A percentile compares a stretch with the other conserved stretches of the same genome.
Conservation (phyloP, 768 basidiomycete species). For the Ramaria sp. region DNA sequence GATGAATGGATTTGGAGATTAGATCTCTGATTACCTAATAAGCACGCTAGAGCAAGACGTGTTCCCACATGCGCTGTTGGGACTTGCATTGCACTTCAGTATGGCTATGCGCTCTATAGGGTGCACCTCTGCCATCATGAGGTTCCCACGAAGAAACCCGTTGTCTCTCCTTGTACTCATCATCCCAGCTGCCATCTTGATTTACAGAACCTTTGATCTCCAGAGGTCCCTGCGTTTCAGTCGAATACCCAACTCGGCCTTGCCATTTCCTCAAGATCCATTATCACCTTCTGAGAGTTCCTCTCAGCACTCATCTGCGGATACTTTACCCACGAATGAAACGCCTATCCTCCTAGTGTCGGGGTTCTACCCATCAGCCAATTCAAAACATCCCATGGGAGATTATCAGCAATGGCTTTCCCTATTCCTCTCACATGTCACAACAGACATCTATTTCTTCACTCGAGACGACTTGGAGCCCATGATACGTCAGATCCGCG, state of each 20-base stretch:
- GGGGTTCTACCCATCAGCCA: slow-evolving; percentile 39
- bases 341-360: slow-evolving; percentile 37
- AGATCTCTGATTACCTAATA: no score
- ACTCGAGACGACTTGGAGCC: slow-evolving; percentile 29
- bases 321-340: no score
- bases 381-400: slow-evolving; percentile 36
- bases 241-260: no score
- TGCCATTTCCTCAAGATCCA: no score
- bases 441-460: slow-evolving; percentile 45
- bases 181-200: neutral
- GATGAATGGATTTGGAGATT: no score
- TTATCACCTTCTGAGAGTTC: no score
- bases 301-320: no score
- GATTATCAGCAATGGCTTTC: slow-evolving; percentile 36
- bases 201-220: neutral
- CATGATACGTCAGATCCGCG: slow-evolving; percentile 23
- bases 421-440: slow-evolving; percentile 31
- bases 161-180: neutral
- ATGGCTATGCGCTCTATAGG: neutral
- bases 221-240: no score
- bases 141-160: slow-evolving; percentile 5
- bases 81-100: no score
- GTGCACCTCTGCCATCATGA: neutral
- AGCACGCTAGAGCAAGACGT: no score
- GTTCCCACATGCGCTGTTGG: no score